Evolutionary conservation across 1,284 basidiomycete genomes (phyloP).

Genomic region (Apiotrichum gracile): DNA sequence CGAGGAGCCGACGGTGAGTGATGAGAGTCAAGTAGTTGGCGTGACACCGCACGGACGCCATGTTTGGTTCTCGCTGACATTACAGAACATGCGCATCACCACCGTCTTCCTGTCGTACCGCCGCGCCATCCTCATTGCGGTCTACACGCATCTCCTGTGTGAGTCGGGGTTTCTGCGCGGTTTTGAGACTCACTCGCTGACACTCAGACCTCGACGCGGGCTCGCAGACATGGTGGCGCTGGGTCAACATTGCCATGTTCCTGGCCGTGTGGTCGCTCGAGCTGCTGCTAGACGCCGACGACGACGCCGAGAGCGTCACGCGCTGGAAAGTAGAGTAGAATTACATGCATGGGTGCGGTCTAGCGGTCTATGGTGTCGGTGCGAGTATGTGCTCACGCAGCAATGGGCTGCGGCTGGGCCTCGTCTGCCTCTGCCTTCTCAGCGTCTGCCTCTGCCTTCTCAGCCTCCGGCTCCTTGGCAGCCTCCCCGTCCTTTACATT

Average conservation of each 20-base stretch:
- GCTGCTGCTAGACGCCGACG: conserved; percentile 45
- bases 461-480: too few relatives aligned
- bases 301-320: conserved; percentile 36
- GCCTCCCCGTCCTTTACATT: background rate
- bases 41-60: too few relatives aligned
- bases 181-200: background rate
- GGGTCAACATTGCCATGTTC: conserved; percentile 47
- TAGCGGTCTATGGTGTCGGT: too few relatives aligned
- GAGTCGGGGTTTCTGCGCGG: conserved; percentile 12
- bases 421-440: too few relatives aligned
- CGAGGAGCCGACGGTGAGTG: conserved; percentile 44
- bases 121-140: conserved; percentile 46
- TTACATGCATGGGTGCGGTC: background rate
- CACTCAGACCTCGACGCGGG: conserved; percentile 45
- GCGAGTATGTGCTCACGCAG: too few relatives aligned
- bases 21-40: background rate
- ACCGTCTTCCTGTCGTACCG: conserved; percentile 46
- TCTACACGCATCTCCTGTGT: conserved; percentile 48
- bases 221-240: conserved; percentile 48
- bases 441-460: too few relatives aligned
- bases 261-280: conserved; percentile 47
- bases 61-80: background rate
- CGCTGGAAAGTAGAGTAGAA: conserved; percentile 44
- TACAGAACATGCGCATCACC: conserved; percentile 44
- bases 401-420: too few relatives aligned